phyloP scores from a whole-genome alignment of 1,284 basidiomycete genomes.

The Albatrellus sp. region DNA sequence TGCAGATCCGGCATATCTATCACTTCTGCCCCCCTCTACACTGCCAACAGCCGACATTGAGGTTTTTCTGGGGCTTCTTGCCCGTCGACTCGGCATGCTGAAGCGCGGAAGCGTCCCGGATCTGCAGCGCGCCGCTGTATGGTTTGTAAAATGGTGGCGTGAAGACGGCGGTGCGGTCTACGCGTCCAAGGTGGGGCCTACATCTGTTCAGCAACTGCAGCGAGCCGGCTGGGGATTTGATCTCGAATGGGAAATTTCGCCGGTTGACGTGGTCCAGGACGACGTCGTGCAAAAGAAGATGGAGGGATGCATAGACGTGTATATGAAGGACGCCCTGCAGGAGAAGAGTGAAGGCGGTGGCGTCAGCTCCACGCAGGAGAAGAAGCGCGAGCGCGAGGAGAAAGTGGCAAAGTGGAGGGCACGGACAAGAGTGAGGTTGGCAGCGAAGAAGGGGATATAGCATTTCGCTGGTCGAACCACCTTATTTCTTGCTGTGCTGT shows the following conservation, averaged over 20 bases:
- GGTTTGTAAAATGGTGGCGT: constrained; percentile 80
- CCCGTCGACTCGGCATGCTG: constrained; percentile 68
- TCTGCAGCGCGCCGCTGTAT: constrained; percentile 56
- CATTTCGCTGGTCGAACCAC: too few relatives aligned
- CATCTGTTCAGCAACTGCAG: constrained; percentile 7
- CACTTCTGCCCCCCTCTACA: constrained; percentile 40
- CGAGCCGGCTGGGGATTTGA: constrained; percentile 63
- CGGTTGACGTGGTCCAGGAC: constrained; percentile 12
- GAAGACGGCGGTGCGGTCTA: constrained; percentile 52
- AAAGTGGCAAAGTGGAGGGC: constrained; percentile 30
- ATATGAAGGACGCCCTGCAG: constrained; percentile 27
- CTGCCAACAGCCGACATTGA: constrained; percentile 46
- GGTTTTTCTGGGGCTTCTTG: constrained; percentile 61
- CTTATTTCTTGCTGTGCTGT: too few relatives aligned
- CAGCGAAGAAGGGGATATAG: constrained; percentile 11
- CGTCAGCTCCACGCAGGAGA: constrained; percentile 59
- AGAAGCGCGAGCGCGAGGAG: constrained; percentile 44
- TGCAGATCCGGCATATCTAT: constrained; percentile 57
- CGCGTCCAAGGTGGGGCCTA: constrained; percentile 26
- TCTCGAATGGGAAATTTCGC: constrained; percentile 48
- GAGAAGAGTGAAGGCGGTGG: constrained; percentile 42
- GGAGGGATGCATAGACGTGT: constrained; percentile 53
- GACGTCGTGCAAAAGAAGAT: constrained; percentile 46
- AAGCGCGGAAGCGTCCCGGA: constrained; percentile 66
- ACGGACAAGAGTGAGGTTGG: constrained; percentile 17